Evolutionary conservation across 345 rosid genomes (phyloP), one percentile per base, ranked within the genome.

Genomic region (Excoecaria agallocha): DNA sequence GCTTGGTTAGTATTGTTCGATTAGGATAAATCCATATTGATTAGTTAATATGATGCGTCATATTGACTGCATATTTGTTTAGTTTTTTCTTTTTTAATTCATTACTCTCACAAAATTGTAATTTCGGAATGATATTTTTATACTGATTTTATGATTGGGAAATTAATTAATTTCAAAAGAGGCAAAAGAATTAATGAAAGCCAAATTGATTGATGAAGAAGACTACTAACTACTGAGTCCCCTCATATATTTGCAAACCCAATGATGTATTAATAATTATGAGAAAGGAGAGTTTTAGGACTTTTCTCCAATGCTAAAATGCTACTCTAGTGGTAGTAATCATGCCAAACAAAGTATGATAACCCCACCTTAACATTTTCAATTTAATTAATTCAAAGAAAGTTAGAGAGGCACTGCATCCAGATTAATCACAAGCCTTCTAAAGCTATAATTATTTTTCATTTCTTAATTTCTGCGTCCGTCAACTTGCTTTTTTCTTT

Each of bases 201-300:
- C 38, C 11, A 25, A 8, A 22, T 9, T 22, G 12, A 25, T 58
- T 58, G 62, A 25, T 58, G 17, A 22, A 54, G 1, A 7, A 24
- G 30, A 54, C 38, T 39, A 37, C 51, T 20, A n/a, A 52, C 30
- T 30, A 30, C 38, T 12, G 22, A 57, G 61, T 15, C 54, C 0
- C 24, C 41, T 60, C 64, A 60, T 12, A 35, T 35, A 35, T 13
- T 19, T 30, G 11, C 13, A 39, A 51, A 51, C 30, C 12, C 68
- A 76, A 76, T 76, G 60, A 76, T 76, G 54, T 69, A 54, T 50
- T 50, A 69, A 76, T 76, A 57, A 78, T 81, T 57, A 78, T 81
- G 45, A 9, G 52, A 39, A 38, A 3, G 43, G 16, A 38, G 17
- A 68, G 35, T 1, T 64, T 19, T 66, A 22, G 52, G 50, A 64